A percentile compares a stretch with the other conserved stretches of the same genome.
Conservation (phyloP, 345 rosid genomes). For the Populus ilicifolia region DNA sequence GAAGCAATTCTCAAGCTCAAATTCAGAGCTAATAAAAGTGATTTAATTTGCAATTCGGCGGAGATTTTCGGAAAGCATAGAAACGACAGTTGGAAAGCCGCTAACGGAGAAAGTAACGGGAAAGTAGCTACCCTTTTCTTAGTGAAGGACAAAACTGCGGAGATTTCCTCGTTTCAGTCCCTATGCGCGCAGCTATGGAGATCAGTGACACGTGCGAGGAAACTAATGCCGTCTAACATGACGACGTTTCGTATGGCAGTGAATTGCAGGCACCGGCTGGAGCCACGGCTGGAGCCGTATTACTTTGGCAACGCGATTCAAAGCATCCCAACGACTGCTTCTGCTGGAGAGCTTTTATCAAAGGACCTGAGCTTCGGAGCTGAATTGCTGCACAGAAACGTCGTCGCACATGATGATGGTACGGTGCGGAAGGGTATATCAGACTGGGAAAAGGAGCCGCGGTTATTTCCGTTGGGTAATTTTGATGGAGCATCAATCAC, state of each 20-base stretch:
- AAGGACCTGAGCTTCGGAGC: slow-evolving; percentile 65
- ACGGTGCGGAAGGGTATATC: slow-evolving; percentile 68
- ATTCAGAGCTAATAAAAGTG: slow-evolving; percentile 42
- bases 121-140: slow-evolving; percentile 1
- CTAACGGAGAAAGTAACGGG: slow-evolving; percentile 45
- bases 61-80: slow-evolving; percentile 50
- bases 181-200: slow-evolving; percentile 84
- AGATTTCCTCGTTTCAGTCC: slow-evolving; percentile 91
- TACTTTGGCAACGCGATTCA: slow-evolving; percentile 96
- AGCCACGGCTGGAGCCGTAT: slow-evolving; percentile 60
- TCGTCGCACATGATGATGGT: slow-evolving; percentile 58
- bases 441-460: slow-evolving; percentile 73
- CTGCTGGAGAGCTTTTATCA: slow-evolving; percentile 52
- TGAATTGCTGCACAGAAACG: slow-evolving; percentile 63
- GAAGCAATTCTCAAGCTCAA: slow-evolving; percentile 67
- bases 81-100: slow-evolving; percentile 49
- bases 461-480: slow-evolving; percentile 87
- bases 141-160: slow-evolving; percentile 27
- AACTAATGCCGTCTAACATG: slow-evolving; percentile 43
- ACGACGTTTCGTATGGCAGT: slow-evolving; percentile 95
- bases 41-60: neutral
- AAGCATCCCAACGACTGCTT: slow-evolving; percentile 72
- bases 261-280: slow-evolving; percentile 84
- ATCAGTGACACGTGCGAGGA: slow-evolving; percentile 79
- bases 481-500: slow-evolving; percentile 92